These are phyloP conservation scores for Ceratocystis variospora DNA, from an alignment of 2,329 filamentous ascomycete genomes.

Conservation along the genomic window DNA sequence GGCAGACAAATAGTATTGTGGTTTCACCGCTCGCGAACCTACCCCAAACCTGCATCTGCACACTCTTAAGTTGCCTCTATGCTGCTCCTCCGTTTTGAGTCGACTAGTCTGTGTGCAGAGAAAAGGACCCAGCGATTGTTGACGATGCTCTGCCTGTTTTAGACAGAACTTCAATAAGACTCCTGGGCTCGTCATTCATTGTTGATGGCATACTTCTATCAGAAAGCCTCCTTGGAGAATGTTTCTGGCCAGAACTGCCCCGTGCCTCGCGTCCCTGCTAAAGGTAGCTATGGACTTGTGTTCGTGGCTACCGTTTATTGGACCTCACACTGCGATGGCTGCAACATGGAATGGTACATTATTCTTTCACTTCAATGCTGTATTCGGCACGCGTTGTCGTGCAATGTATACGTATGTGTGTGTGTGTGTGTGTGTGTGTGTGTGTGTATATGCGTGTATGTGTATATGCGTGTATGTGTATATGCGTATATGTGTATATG, in stretches of 20 bases:
- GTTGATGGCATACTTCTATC: conserved; percentile 13
- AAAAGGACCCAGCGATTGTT: conserved; percentile 39
- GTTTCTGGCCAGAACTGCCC: conserved; percentile 10
- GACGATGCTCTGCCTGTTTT: conserved; percentile 39
- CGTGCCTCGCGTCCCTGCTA: conserved; percentile 13
- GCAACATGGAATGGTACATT: conserved; percentile 18
- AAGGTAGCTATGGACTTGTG: conserved; percentile 4
- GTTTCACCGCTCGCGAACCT: too few relatives aligned
- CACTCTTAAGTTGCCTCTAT: conserved; percentile 94
- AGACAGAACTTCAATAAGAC: conserved; percentile 25
- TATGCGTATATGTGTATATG: neutral
- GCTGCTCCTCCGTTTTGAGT: conserved; percentile 63
- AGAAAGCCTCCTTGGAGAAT: conserved; percentile 16
- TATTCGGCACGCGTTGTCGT: neutral
- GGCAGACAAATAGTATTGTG: too few relatives aligned
- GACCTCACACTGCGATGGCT: conserved; percentile 4
- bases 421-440: neutral
- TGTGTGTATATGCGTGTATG: neutral
- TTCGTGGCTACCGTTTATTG: neutral
- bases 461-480: neutral
- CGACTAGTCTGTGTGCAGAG: conserved; percentile 96
- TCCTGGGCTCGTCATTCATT: conserved; percentile 16
- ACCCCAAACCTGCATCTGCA: conserved; percentile 40
- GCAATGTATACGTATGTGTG: neutral
- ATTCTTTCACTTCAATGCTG: neutral